Conservation (phyloP, 768 basidiomycete genomes). For the Panaeolus papilionaceus region DNA sequence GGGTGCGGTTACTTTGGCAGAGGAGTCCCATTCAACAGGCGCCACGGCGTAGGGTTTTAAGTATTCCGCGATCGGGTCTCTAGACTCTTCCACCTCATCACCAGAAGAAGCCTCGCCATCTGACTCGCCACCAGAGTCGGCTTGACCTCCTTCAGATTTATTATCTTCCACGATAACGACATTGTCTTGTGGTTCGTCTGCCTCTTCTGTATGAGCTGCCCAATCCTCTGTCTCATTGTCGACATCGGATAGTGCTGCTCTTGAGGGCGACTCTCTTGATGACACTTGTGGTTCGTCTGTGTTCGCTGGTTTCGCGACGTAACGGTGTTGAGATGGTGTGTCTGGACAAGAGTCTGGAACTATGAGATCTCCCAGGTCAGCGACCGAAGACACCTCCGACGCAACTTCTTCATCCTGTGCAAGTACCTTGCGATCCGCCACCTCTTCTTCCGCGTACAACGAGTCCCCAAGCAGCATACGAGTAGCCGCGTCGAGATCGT, state of each 20-base stretch:
- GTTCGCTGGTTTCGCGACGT: background rate
- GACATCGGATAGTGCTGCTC: background rate
- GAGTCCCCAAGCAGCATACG: constrained; percentile 7
- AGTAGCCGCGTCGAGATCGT: constrained; percentile 19
- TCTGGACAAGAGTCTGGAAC: constrained; percentile 15
- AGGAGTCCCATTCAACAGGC: constrained; percentile 70
- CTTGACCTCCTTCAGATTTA: constrained; percentile 15
- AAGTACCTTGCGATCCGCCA: background rate
- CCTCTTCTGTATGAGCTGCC: constrained; percentile 7
- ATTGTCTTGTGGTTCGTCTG: constrained; percentile 13
- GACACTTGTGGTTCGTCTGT: background rate
- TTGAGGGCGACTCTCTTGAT: background rate
- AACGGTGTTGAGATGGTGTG: background rate
- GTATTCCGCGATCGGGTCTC: constrained; percentile 53
- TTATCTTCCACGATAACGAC: constrained; percentile 5
- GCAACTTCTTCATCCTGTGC: constrained; percentile 19
- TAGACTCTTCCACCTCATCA: constrained; percentile 42
- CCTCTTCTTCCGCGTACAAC: background rate
- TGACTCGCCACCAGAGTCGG: constrained; percentile 17
- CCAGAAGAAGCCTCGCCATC: constrained; percentile 11
- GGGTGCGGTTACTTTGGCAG: constrained; percentile 63
- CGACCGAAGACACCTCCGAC: constrained; percentile 20
- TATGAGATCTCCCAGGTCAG: constrained; percentile 20
- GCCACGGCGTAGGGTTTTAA: constrained; percentile 75
- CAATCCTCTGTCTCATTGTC: background rate